phyloP scores from a whole-genome alignment of 2,329 filamentous ascomycete species.

The Curvularia spicifera region DNA sequence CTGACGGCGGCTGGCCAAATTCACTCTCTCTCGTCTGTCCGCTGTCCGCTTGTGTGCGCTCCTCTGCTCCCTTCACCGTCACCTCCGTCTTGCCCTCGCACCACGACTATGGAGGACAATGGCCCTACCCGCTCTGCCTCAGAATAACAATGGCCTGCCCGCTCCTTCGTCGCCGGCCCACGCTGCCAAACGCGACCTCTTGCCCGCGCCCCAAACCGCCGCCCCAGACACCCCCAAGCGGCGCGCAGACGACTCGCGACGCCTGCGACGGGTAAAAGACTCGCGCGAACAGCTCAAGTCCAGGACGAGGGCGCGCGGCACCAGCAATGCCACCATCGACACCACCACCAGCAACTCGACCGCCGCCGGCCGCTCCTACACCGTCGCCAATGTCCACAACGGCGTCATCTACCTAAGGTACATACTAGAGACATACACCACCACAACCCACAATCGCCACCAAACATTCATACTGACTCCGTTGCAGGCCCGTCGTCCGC shows the following conservation, averaged over 20 bases:
- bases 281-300: slow-evolving; percentile 48
- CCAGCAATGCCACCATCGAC: slow-evolving; percentile 44
- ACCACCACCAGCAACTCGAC: slow-evolving; percentile 36
- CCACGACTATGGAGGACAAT: slow-evolving; percentile 45
- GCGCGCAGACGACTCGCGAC: slow-evolving; percentile 39
- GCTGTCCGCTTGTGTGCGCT: slow-evolving; percentile 15
- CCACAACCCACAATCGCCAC: neutral
- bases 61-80: slow-evolving; percentile 29
- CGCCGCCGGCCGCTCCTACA: slow-evolving; percentile 51
- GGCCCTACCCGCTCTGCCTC: slow-evolving; percentile 44
- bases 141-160: slow-evolving; percentile 31
- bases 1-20: slow-evolving; percentile 26
- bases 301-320: slow-evolving; percentile 37
- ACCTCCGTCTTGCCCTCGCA: slow-evolving; percentile 26
- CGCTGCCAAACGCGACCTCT: slow-evolving; percentile 33
- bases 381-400: slow-evolving; percentile 57
- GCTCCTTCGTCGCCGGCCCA: slow-evolving; percentile 36
- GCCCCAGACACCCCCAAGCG: slow-evolving; percentile 36
- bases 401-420: slow-evolving; percentile 58
- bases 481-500: slow-evolving; percentile 45
- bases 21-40: slow-evolving; percentile 33
- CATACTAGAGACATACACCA: neutral
- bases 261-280: slow-evolving; percentile 48
- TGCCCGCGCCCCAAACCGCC: slow-evolving; percentile 20
- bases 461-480: neutral